phyloP scores from a whole-genome alignment of 1,284 basidiomycete genomes.

The Rhodotorula sp. region DNA sequence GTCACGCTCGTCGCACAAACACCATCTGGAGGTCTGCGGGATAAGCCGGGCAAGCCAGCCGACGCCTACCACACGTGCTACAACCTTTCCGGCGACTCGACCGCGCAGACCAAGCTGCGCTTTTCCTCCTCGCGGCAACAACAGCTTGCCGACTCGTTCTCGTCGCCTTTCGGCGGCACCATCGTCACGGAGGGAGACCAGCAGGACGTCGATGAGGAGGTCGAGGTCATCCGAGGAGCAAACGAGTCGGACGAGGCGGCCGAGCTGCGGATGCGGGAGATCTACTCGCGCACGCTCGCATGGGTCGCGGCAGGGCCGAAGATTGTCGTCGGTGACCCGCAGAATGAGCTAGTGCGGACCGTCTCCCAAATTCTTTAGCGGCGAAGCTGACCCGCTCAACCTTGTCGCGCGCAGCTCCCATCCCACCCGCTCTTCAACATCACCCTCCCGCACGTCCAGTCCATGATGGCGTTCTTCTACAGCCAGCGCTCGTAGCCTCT shows the following conservation, averaged over 20 bases:
- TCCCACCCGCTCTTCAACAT: constrained; percentile 41
- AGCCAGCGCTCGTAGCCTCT: constrained; percentile 4
- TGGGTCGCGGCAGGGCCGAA: not conserved
- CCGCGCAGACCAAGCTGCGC: constrained; percentile 73
- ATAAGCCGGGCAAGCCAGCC: constrained; percentile 90
- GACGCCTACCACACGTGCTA: constrained; percentile 92
- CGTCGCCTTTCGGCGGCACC: constrained; percentile 42
- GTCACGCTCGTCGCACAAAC: constrained; percentile 82
- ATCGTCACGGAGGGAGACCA: constrained; percentile 41
- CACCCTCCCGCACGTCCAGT: not conserved
- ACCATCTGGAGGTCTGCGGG: constrained; percentile 77
- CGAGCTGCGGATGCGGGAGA: constrained; percentile 24
- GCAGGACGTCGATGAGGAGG: not conserved
- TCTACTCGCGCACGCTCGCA: constrained; percentile 19
- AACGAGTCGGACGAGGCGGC: constrained; percentile 18
- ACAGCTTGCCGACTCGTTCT: constrained; percentile 54
- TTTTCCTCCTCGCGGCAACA: constrained; percentile 55
- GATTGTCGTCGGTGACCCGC: constrained; percentile 15
- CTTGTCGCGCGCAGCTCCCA: constrained; percentile 12
- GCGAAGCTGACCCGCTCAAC: not conserved
- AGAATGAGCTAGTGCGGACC: constrained; percentile 28
- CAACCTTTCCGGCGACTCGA: constrained; percentile 80
- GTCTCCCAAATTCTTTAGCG: not conserved
- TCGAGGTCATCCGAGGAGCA: constrained; percentile 5
- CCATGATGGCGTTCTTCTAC: constrained; percentile 35